A percentile compares a stretch with the other conserved stretches of the same genome.
These are phyloP conservation scores for Raphidocelis subcapitata DNA, from an alignment of 139 green algal genomes.

Conservation along the genomic window DNA sequence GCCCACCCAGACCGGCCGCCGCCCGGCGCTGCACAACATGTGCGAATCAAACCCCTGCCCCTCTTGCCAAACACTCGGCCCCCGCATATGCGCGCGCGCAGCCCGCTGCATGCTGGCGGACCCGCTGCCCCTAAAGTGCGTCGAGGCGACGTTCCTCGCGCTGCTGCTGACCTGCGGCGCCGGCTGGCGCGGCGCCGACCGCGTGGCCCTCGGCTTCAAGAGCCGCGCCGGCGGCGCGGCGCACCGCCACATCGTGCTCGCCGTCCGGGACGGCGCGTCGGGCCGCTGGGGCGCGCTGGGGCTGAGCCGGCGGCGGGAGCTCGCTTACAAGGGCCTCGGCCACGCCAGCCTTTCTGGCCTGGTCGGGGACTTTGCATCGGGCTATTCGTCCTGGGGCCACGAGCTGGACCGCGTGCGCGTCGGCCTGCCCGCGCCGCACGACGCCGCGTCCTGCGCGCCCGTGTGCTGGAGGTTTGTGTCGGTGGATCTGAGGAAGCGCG, in stretches of 20 bases:
- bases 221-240: conserved; percentile 31
- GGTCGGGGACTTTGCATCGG: conserved; percentile 46
- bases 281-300: conserved; percentile 59
- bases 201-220: conserved; percentile 66
- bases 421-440: conserved; percentile 56
- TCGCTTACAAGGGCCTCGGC: conserved; percentile 59
- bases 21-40: too few species aligned
- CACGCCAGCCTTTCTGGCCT: conserved; percentile 49
- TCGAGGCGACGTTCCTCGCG: conserved; percentile 22
- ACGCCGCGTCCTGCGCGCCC: conserved; percentile 28
- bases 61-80: too few species aligned
- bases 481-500: too few species aligned
- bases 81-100: too few species aligned
- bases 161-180: conserved; percentile 50
- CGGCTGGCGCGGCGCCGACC: conserved; percentile 46
- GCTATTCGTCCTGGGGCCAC: conserved; percentile 48
- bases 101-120: conserved; percentile 44
- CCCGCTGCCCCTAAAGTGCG: conserved; percentile 61
- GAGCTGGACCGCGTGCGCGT: conserved; percentile 37
- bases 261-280: conserved; percentile 33
- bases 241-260: conserved; percentile 61
- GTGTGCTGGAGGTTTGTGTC: conserved; percentile 49
- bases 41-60: too few species aligned
- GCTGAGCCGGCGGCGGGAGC: conserved; percentile 45
- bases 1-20: too few species aligned